Evolutionary conservation across 129 eudicot genomes (phyloP).

Genomic region (Ambrosia trifida): DNA sequence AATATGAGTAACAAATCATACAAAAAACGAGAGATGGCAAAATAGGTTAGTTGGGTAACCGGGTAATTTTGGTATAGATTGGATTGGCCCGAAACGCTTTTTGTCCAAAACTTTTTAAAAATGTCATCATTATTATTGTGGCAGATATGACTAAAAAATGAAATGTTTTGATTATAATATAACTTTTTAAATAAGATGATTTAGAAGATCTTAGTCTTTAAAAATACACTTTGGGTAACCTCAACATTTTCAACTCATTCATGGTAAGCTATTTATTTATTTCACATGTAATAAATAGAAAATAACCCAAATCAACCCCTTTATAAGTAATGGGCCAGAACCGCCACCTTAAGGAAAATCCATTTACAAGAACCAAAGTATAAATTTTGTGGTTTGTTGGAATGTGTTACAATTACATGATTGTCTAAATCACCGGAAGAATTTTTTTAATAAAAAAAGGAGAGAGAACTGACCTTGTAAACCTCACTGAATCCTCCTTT

Average conservation of each 20-base stretch:
- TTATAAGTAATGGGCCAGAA: background rate
- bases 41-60: background rate
- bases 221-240: no score
- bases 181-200: background rate
- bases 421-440: background rate
- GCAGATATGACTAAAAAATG: background rate
- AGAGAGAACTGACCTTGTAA: constrained; percentile 61
- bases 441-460: background rate
- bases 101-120: no score
- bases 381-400: constrained; percentile 6
- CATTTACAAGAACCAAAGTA: constrained; percentile 19
- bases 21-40: background rate
- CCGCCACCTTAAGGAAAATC: background rate
- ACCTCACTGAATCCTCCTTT: constrained; percentile 99
- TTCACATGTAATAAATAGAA: background rate
- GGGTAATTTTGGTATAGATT: no score
- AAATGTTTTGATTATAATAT: background rate
- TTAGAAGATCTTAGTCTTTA: background rate
- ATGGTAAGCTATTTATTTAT: background rate
- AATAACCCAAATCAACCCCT: background rate
- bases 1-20: constrained; percentile 10
- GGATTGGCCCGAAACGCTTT: no score
- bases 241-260: no score
- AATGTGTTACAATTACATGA: constrained; percentile 2
- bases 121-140: background rate